A percentile compares a stretch with the other conserved stretches of the same genome.
Evolutionary conservation across 2,329 filamentous ascomycete genomes (phyloP).

Genomic region (Colletotrichum sp.): DNA sequence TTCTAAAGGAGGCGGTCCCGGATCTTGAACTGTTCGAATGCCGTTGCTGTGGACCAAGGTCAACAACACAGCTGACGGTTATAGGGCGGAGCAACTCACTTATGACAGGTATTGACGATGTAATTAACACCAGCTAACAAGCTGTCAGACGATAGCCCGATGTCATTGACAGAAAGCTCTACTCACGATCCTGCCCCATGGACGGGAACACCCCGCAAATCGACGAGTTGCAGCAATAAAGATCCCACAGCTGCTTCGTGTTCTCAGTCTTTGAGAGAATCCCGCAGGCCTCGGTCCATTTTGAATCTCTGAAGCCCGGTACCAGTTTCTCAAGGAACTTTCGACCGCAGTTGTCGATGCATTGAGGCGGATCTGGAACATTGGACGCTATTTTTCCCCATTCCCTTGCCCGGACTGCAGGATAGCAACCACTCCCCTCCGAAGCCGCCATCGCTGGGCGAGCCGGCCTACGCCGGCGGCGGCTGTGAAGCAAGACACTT

Average conservation of each 20-base stretch:
- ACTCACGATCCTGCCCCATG: slow-evolving; percentile 52
- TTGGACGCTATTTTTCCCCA: slow-evolving; percentile 35
- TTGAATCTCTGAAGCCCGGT: slow-evolving; percentile 31
- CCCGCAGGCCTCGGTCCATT: slow-evolving; percentile 35
- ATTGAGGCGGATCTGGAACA: slow-evolving; percentile 35
- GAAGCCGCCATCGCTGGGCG: neutral
- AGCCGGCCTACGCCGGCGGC: neutral
- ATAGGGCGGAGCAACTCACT: slow-evolving; percentile 39
- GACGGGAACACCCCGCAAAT: slow-evolving; percentile 49
- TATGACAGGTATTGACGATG: slow-evolving; percentile 56
- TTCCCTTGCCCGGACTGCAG: neutral
- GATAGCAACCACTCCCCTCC: neutral
- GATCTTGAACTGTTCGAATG: slow-evolving; percentile 34
- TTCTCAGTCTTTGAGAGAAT: slow-evolving; percentile 29
- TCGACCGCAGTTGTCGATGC: slow-evolving; percentile 37
- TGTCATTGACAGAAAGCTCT: neutral
- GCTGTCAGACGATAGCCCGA: slow-evolving; percentile 21
- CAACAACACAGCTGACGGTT: neutral
- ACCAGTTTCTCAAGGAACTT: slow-evolving; percentile 35
- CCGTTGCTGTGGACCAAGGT: slow-evolving; percentile 29
- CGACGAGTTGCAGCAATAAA: slow-evolving; percentile 59
- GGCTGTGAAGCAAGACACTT: neutral
- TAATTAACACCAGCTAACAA: slow-evolving; percentile 53
- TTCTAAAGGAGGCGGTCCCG: slow-evolving; percentile 36
- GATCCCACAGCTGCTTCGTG: slow-evolving; percentile 35